A percentile compares a stretch with the other conserved stretches of the same genome.
Conservation (phyloP, 768 basidiomycete genomes). For the Kwoniella newhampshirensis region DNA sequence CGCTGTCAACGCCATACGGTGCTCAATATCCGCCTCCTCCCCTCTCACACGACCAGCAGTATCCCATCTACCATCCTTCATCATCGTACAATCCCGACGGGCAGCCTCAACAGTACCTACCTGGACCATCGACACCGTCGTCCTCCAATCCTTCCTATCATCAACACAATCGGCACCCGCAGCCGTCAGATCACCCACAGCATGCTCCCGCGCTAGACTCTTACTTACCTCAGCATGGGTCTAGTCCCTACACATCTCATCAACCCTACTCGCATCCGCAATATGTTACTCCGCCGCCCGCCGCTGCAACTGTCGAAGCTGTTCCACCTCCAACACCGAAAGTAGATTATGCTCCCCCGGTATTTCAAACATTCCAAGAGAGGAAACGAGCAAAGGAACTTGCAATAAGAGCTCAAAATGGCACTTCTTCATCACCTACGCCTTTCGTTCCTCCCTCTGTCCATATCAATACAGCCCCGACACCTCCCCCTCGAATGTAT, state of each 20-base stretch:
- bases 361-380: slow-evolving; percentile 49
- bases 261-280: slow-evolving; percentile 1
- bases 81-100: slow-evolving; percentile 8
- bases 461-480: not conserved
- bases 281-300: not conserved
- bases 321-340: slow-evolving; percentile 38
- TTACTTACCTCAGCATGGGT: not conserved
- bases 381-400: slow-evolving; percentile 41
- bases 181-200: not conserved
- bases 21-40: not conserved
- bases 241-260: not conserved
- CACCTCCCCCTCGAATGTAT: slow-evolving; percentile 1
- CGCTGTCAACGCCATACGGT: too few species aligned
- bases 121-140: slow-evolving; percentile 1
- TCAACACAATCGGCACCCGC: slow-evolving; percentile 2
- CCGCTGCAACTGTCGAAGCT: slow-evolving; percentile 14
- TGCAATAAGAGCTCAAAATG: slow-evolving; percentile 23
- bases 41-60: not conserved
- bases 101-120: slow-evolving; percentile 5
- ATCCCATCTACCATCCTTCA: not conserved
- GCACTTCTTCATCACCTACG: not conserved
- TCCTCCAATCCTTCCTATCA: not conserved
- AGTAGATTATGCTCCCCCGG: slow-evolving; percentile 41
- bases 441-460: not conserved
- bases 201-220: not conserved